Evolutionary conservation across 257 asterid species (phyloP), one percentile per base, ranked within the genome.

Genomic region (Nicotiana attenuata): DNA sequence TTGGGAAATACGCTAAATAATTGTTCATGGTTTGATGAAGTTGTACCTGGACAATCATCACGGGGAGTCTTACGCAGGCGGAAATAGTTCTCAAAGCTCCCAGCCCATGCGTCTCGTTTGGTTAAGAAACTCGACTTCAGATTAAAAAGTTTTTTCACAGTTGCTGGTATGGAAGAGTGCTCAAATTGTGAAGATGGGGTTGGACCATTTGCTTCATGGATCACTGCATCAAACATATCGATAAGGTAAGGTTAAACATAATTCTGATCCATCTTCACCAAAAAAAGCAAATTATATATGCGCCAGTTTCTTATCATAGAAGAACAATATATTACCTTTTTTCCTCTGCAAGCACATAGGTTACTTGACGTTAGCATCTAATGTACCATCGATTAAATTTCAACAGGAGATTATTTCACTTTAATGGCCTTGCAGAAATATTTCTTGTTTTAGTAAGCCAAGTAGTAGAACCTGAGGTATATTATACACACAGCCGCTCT

Each of bases 51-150:
- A 83, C 99, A 93, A 88, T 96, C 97, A 38, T 90, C 89, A 15
- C 99, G 97, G 14, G 99, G 99, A 85, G 97, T 89, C 66, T 89
- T 85, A 1, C 99, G 98, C 69, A 87, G 52, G 83, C 56, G 80
- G 61, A 95, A 89, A 92, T 87, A 88, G 69, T 88, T 90, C 86
- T 93, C 99, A 31, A 95, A 95, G 65, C 97, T 93, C 80, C 97
- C 99, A 85, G 99, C 99, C 99, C 99, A 93, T 3, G 97, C 98
- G 76, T 95, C 99, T 86, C 99, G 88, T 87, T 92, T 95, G 65
- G 98, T 95, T 89, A 95, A 82, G 87, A 93, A 95, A 82, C 93
- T 96, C 0, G 99, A 96, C 29, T 87, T 85, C 38, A 96, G 90
- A 85, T 92, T 93, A 80, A 96, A 95, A 69, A 95, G 95, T 84